A percentile compares a stretch with the other conserved stretches of the same genome.
Evolutionary conservation across 2,329 filamentous ascomycete genomes (phyloP).

Genomic region (Mycocentrospora acerina): DNA sequence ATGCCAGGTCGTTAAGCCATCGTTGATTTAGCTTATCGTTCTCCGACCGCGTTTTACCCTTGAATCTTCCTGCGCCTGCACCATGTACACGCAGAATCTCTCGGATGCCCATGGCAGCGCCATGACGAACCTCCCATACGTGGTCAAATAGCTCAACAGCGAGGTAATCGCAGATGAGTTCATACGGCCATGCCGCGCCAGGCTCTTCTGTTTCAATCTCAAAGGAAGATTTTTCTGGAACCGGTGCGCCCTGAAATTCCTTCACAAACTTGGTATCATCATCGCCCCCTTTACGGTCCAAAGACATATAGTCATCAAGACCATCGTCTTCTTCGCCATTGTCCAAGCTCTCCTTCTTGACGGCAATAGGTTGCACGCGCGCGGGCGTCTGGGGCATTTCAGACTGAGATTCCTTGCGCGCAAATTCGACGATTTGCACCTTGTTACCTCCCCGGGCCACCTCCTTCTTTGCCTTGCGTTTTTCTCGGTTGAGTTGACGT

Average conservation of each 20-base stretch:
- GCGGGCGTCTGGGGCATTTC: conserved; percentile 59
- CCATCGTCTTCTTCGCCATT: conserved; percentile 57
- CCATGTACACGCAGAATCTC: conserved; percentile 94
- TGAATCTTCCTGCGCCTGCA: conserved; percentile 76
- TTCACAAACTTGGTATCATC: conserved; percentile 91
- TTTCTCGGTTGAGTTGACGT: conserved; percentile 89
- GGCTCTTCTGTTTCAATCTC: conserved; percentile 75
- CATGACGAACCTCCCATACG: conserved; percentile 93
- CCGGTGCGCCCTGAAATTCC: conserved; percentile 84
- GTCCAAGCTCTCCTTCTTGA: conserved; percentile 63
- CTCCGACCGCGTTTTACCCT: conserved; percentile 67
- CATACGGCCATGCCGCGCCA: conserved; percentile 89
- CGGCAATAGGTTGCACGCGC: conserved; percentile 46
- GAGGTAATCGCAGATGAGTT: conserved; percentile 89
- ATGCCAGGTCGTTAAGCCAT: conserved; percentile 95
- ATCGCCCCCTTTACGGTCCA: conserved; percentile 78
- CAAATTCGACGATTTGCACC: conserved; percentile 82
- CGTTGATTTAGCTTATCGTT: conserved; percentile 78
- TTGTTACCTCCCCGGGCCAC: conserved; percentile 88
- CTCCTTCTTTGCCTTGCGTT: conserved; percentile 89
- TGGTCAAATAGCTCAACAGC: conserved; percentile 91
- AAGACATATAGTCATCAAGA: conserved; percentile 78
- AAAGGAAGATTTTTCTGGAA: conserved; percentile 83
- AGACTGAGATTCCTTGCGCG: conserved; percentile 60
- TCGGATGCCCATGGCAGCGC: conserved; percentile 90